Conservation (phyloP, 2,329 filamentous ascomycete species). For the Aspergillus sp. region DNA sequence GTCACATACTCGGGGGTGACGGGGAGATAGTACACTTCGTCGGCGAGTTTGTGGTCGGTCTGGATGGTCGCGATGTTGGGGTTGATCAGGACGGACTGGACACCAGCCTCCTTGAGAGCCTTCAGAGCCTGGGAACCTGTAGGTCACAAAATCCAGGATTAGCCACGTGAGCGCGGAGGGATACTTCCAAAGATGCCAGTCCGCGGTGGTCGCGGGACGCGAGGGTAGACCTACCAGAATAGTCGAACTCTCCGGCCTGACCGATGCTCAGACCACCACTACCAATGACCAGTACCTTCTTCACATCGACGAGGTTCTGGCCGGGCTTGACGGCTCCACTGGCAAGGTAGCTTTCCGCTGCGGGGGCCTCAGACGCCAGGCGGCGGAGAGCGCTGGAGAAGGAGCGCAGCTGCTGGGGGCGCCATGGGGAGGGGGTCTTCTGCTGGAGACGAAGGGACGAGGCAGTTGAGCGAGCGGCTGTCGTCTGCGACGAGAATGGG, state of each 20-base stretch:
- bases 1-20: constrained; percentile 97
- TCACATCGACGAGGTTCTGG: constrained; percentile 77
- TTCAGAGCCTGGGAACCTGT: constrained; percentile 93
- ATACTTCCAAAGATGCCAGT: neutral
- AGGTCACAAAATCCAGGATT: constrained; percentile 12
- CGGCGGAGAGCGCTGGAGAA: constrained; percentile 42
- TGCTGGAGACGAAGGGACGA: constrained; percentile 36
- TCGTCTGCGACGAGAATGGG: constrained; percentile 36
- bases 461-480: constrained; percentile 26
- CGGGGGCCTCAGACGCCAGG: constrained; percentile 55
- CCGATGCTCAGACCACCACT: constrained; percentile 94
- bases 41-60: constrained; percentile 91
- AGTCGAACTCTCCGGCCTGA: constrained; percentile 97
- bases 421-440: constrained; percentile 34
- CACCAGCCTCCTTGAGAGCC: constrained; percentile 91
- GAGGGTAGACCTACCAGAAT: constrained; percentile 71
- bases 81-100: constrained; percentile 90
- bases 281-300: constrained; percentile 96
- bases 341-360: constrained; percentile 81
- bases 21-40: constrained; percentile 97
- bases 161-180: constrained; percentile 10
- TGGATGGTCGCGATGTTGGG: constrained; percentile 98
- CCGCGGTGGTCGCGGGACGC: neutral
- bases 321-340: constrained; percentile 80
- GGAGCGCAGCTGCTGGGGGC: constrained; percentile 41